Conservation (phyloP, 1,139 yeast genomes). For the Scheffersomyces quercinus region DNA sequence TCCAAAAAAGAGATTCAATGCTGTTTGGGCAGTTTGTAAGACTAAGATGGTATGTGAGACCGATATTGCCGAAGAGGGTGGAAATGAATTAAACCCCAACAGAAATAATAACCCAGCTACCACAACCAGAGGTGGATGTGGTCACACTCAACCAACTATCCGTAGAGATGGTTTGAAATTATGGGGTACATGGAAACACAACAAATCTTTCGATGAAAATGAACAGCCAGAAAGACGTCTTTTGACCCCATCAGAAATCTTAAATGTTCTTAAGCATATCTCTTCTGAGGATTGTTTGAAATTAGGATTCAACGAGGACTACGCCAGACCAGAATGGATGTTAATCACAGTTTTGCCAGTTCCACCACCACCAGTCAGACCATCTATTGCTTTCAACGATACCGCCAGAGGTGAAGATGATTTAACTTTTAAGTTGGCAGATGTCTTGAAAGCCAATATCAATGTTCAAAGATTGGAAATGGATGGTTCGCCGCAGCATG, state of each 20-base stretch:
- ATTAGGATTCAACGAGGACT: slow-evolving; percentile 91
- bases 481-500: slow-evolving; percentile 99
- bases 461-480: slow-evolving; percentile 94
- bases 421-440: slow-evolving; percentile 95
- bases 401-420: slow-evolving; percentile 99
- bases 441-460: slow-evolving; percentile 92
- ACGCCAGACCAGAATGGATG: slow-evolving; percentile 99
- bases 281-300: slow-evolving; percentile 77
- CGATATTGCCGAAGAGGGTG: slow-evolving; percentile 67
- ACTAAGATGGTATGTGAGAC: slow-evolving; percentile 95
- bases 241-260: slow-evolving; percentile 83
- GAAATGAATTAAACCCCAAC: slow-evolving; percentile 23
- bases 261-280: slow-evolving; percentile 90
- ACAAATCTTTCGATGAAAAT: slow-evolving; percentile 71
- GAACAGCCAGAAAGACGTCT: slow-evolving; percentile 94
- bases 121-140: slow-evolving; percentile 93
- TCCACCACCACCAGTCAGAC: slow-evolving; percentile 99
- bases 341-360: slow-evolving; percentile 94
- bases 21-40: slow-evolving; percentile 92
- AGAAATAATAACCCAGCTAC: slow-evolving; percentile 37
- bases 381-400: slow-evolving; percentile 95
- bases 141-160: slow-evolving; percentile 92
- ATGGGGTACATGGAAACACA: slow-evolving; percentile 97
- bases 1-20: slow-evolving; percentile 93
- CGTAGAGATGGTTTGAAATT: slow-evolving; percentile 94